Evolutionary conservation across 768 basidiomycete genomes (phyloP), one percentile per base, ranked within the genome.

Genomic region (Rhodotorula taiwanensis): DNA sequence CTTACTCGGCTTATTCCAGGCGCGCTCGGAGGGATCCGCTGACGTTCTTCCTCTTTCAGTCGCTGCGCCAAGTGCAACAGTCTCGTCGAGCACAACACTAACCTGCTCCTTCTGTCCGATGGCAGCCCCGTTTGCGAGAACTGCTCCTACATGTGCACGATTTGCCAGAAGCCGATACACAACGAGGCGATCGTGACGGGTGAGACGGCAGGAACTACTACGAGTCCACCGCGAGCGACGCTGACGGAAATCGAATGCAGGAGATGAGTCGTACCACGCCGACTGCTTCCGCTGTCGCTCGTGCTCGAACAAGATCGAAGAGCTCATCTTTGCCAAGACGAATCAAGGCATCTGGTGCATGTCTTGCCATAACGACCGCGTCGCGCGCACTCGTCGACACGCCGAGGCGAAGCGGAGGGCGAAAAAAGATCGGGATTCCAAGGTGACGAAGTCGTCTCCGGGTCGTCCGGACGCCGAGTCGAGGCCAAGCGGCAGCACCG

Each of bases 181-280:
- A 93, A 99, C 78, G 95, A 99, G 74, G 95, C 95, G 15, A 97
- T 98, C 76, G 97, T 99, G 89, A 94, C 95, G 11, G 95, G 79
- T 54, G 14, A 51, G 70, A 54, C 30, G 11, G 28, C 54, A 23
- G 11, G 18, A 41, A 21, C 20, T 53, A 30, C 39, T 47, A 41
- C 25, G 31, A 47, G 27, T 44, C 15, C 25, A 13, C 30, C 47
- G 18, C 39, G 31, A 28, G 33, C 34, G 44, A 25, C 7, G 3
- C 55, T 6, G 33, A 23, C 42, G 33, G 25, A 25, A 28, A 33
- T 31, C 13, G 33, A 1, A 1, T 30, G 13, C 50, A 70, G 75
- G 91, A 64, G 92, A 99, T 76, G 95, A 98, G 75, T 90, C 91
- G 0, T 99, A 98, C 72, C 95, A 98, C 75, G 93, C 95, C 9